Evolutionary conservation across 2,329 filamentous ascomycete genomes (phyloP), one percentile per base, ranked within the genome.

Genomic region (Fusarium sp.): DNA sequence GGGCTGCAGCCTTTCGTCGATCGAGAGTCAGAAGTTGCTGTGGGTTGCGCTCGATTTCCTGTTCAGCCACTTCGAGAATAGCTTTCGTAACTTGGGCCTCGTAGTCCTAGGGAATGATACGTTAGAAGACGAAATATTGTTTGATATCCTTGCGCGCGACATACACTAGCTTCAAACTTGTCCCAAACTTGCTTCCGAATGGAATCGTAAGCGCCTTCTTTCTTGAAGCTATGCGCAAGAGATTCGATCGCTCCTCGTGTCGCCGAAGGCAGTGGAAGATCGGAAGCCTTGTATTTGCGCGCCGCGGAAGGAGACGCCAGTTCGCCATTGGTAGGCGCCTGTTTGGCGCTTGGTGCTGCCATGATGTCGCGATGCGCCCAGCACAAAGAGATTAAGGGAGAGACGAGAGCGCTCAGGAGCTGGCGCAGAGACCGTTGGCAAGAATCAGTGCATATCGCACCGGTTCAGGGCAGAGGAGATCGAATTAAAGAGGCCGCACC

Each of bases 161-260:
- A 18, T 88, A 94, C 93, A 76, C 91, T 92, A 34, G 89, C 88
- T 78, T 92, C 90, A 76, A 94, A 94, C 67, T 93, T 91, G 54
- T 93, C 90, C 89, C 93, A 95, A 13, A 94, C 88, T 77, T 93
- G 89, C 80, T 95, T 95, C 71, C 94, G 91, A 73, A 95, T 89
- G 16, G 88, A 86, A 82, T 97, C 94, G 80, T 95, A 97, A 67
- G 93, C 93, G 70, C 94, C 94, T 82, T 94, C 95, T 84, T 95
- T 96, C 84, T 95, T 95, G 85, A 95, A 96, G 13, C 89, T 92
- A 80, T 94, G 92, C n/a, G 93, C 90, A 25, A 96, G 88, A 18
- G 88, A 89, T 77, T 95, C 93, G 66, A 96, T 94, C 2, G 92
- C 91, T 2, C 89, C 88, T 73, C 93, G 88, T 62, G 94, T 94